Conservation (phyloP, 1,284 basidiomycete genomes). For the Cryptococcus sp. region DNA sequence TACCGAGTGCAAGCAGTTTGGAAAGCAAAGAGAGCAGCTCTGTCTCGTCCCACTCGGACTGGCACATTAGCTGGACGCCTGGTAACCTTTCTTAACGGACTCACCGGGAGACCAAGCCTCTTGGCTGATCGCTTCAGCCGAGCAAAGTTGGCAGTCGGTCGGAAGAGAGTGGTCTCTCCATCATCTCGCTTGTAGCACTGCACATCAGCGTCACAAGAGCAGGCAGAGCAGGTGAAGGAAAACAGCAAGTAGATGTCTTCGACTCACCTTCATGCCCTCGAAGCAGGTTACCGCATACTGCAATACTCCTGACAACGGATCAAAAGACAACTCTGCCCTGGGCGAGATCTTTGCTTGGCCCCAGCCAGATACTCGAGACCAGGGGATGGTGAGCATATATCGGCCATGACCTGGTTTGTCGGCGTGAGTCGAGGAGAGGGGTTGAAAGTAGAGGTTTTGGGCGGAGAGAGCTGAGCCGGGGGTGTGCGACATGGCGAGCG, state of each 20-base stretch:
- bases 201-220: neutral
- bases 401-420: conserved; percentile 27
- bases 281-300: conserved; percentile 45
- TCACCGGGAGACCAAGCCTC: conserved; percentile 41
- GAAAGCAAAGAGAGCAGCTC: conserved; percentile 37
- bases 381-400: conserved; percentile 39
- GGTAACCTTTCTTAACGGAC: conserved; percentile 3
- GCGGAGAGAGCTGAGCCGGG: conserved; percentile 22
- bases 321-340: conserved; percentile 30
- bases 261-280: conserved; percentile 46
- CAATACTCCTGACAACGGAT: conserved; percentile 40
- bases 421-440: conserved; percentile 29
- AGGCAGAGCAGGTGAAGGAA: neutral
- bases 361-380: conserved; percentile 39
- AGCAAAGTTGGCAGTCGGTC: conserved; percentile 41
- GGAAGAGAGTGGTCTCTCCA: conserved; percentile 39
- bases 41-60: conserved; percentile 42
- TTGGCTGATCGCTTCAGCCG: conserved; percentile 40
- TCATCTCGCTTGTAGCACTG: conserved; percentile 43
- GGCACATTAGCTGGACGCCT: neutral
- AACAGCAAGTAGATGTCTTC: neutral
- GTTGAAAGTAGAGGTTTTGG: conserved; percentile 36
- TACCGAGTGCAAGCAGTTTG: conserved; percentile 39
- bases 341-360: conserved; percentile 40
- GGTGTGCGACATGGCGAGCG: conserved; percentile 3